A percentile compares a stretch with the other conserved stretches of the same genome.
Conservation (phyloP, 2,329 filamentous ascomycete genomes). For the Aspergillus chevalieri region DNA sequence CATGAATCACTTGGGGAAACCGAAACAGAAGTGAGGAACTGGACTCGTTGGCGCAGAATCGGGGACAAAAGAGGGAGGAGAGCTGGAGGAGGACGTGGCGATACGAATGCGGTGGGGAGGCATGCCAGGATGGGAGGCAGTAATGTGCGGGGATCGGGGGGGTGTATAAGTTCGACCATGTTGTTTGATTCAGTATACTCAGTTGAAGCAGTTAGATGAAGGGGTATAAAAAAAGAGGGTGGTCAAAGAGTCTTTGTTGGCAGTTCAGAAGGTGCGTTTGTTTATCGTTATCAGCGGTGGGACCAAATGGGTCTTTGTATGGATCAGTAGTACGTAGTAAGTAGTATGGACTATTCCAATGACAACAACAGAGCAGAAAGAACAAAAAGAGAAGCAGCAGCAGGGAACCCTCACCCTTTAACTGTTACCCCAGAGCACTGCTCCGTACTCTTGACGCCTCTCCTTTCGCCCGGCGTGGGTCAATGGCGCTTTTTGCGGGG, state of each 20-base stretch:
- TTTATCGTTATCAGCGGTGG: not conserved
- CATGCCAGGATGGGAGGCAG: conserved; percentile 60
- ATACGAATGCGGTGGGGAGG: conserved; percentile 55
- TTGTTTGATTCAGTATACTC: conserved; percentile 13
- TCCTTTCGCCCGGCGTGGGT: not conserved
- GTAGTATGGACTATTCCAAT: not conserved
- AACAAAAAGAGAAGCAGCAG: no score
- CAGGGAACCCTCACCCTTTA: no score
- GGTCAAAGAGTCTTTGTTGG: not conserved
- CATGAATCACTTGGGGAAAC: conserved; percentile 46
- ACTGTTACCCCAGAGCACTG: not conserved
- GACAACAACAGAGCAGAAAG: no score
- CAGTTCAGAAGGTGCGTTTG: not conserved
- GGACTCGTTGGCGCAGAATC: conserved; percentile 57
- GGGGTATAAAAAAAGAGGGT: not conserved
- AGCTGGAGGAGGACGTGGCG: conserved; percentile 54
- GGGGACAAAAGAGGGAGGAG: conserved; percentile 57
- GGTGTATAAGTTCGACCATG: conserved; percentile 51
- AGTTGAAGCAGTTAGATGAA: not conserved
- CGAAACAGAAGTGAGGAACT: conserved; percentile 47
- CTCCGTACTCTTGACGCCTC: not conserved
- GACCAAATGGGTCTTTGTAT: not conserved
- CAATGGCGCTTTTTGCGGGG: not conserved
- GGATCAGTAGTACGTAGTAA: not conserved
- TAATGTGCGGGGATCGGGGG: conserved; percentile 51